Percentiles rank a stretch among this genome's conserved stretches.
Conservation (phyloP, 2,329 filamentous ascomycete species). For the Acarospora socialis region DNA sequence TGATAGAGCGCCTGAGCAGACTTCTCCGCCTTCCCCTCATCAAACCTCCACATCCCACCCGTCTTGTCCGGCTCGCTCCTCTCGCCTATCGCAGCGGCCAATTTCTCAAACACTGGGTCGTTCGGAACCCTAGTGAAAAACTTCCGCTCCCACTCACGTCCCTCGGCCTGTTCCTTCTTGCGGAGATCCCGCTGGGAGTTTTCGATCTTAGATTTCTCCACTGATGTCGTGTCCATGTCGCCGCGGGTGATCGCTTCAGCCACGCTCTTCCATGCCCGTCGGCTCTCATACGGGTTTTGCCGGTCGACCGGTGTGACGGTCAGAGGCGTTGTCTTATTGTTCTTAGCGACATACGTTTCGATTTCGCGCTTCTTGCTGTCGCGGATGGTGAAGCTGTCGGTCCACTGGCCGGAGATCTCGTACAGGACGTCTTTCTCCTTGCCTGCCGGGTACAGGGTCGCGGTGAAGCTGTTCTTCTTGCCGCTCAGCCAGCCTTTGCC, state of each 20-base stretch:
- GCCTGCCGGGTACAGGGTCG: slow-evolving; percentile 54
- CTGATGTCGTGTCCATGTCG: slow-evolving; percentile 67
- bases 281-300: slow-evolving; percentile 77
- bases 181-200: slow-evolving; percentile 69
- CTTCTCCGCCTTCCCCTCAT: slow-evolving; percentile 36
- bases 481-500: slow-evolving; percentile 90
- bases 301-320: slow-evolving; percentile 56
- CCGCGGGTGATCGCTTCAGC: slow-evolving; percentile 64
- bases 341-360: slow-evolving; percentile 44
- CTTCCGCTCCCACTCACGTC: slow-evolving; percentile 62
- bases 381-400: slow-evolving; percentile 64
- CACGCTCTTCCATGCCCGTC: slow-evolving; percentile 78
- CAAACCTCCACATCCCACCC: slow-evolving; percentile 56
- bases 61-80: slow-evolving; percentile 49
- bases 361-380: slow-evolving; percentile 48
- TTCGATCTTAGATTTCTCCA: slow-evolving; percentile 81
- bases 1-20: slow-evolving; percentile 29
- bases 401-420: slow-evolving; percentile 85
- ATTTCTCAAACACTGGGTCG: slow-evolving; percentile 29
- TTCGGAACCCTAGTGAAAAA: slow-evolving; percentile 56
- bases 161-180: slow-evolving; percentile 59
- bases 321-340: slow-evolving; percentile 49
- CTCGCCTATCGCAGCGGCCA: slow-evolving; percentile 25
- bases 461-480: slow-evolving; percentile 85
- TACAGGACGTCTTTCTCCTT: slow-evolving; percentile 58